Percentiles rank a stretch among this genome's conserved stretches.
Conservation (phyloP, 805 yeast species). For the Yueomyces sp. region DNA sequence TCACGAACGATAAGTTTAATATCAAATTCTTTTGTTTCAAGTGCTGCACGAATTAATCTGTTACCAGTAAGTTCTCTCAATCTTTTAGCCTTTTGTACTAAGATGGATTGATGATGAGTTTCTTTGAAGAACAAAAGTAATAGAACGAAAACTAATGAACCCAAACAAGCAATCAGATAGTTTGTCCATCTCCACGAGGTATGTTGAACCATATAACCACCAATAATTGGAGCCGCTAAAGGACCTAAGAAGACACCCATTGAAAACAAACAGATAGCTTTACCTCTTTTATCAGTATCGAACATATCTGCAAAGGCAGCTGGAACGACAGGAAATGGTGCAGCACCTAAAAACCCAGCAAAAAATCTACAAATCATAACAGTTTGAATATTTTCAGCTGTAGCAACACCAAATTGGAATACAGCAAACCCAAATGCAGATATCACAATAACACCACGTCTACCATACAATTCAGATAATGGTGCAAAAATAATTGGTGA, state of each 20-base stretch:
- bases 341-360: conserved; percentile 72
- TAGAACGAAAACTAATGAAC: conserved; percentile 27
- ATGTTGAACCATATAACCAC: conserved; percentile 47
- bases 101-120: conserved; percentile 58
- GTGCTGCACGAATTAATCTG: conserved; percentile 75
- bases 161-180: conserved; percentile 53
- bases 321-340: conserved; percentile 75
- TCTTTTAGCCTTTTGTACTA: conserved; percentile 46
- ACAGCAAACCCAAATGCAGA: conserved; percentile 43
- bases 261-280: conserved; percentile 57
- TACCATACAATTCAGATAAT: conserved; percentile 63
- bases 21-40: conserved; percentile 46
- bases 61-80: conserved; percentile 59
- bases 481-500: conserved; percentile 93
- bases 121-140: conserved; percentile 36
- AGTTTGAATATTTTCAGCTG: conserved; percentile 69
- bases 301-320: conserved; percentile 80
- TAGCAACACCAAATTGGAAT: conserved; percentile 62
- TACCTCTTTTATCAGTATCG: conserved; percentile 53
- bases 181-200: conserved; percentile 78
- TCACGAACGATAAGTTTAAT: conserved; percentile 47
- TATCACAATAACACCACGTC: conserved; percentile 45
- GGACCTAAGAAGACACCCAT: conserved; percentile 73
- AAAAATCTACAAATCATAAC: conserved; percentile 66
- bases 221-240: conserved; percentile 66